Evolutionary conservation across 768 basidiomycete species (phyloP).

Genomic region (Termitomyces sp.): DNA sequence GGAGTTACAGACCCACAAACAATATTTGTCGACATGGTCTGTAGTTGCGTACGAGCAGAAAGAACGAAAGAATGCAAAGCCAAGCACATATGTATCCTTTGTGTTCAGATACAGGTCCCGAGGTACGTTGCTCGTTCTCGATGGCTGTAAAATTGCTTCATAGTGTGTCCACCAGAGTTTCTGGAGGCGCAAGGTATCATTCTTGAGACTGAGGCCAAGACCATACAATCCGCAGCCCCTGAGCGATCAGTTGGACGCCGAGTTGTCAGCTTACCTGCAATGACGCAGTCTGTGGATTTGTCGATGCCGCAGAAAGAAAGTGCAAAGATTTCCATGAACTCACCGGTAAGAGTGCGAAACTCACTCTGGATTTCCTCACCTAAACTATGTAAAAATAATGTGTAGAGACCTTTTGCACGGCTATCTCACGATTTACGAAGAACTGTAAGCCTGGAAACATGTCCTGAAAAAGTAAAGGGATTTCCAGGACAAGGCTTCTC

Average conservation of each 20-base stretch:
- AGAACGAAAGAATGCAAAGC: constrained; percentile 19
- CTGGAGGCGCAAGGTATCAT: constrained; percentile 48
- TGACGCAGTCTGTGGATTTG: constrained; percentile 9
- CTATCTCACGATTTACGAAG: constrained; percentile 19
- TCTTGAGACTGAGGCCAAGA: constrained; percentile 22
- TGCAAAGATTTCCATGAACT: constrained; percentile 10
- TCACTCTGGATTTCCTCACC: neutral
- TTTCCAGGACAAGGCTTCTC: constrained; percentile 13
- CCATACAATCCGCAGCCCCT: constrained; percentile 12
- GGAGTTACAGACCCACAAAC: constrained; percentile 30
- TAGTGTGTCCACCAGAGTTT: constrained; percentile 32
- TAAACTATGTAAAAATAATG: neutral
- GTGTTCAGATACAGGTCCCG: constrained; percentile 58
- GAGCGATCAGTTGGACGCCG: constrained; percentile 26
- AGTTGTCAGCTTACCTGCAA: constrained; percentile 34
- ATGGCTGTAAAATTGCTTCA: neutral
- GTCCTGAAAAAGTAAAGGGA: constrained; percentile 4
- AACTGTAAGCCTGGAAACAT: constrained; percentile 20
- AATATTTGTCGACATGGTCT: constrained; percentile 48
- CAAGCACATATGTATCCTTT: constrained; percentile 58
- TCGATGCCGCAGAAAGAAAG: constrained; percentile 19
- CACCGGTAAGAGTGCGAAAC: constrained; percentile 4
- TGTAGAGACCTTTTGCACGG: constrained; percentile 15
- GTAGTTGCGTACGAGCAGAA: constrained; percentile 41
- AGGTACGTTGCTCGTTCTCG: constrained; percentile 28